phyloP scores from a whole-genome alignment of 2,329 filamentous ascomycete genomes.

The Epichloe elymi region DNA sequence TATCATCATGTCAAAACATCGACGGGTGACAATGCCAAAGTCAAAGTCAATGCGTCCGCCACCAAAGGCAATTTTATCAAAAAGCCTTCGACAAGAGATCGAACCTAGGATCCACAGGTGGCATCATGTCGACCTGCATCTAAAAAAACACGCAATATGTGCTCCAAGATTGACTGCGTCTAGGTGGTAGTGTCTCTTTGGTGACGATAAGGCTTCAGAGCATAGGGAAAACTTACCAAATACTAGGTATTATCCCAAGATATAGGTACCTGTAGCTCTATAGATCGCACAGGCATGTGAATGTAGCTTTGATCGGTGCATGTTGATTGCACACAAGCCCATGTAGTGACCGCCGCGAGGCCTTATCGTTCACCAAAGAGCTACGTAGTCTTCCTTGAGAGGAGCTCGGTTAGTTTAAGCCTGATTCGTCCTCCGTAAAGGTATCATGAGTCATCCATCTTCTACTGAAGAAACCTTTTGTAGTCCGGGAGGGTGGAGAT shows the following conservation, averaged over 20 bases:
- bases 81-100: slow-evolving; percentile 19
- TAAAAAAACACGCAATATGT: neutral
- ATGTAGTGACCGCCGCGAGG: no score
- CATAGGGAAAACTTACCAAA: no score
- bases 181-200: neutral
- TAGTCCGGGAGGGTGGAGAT: no score
- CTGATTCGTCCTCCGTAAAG: neutral
- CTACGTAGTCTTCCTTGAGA: neutral
- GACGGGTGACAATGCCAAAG: no score
- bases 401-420: neutral
- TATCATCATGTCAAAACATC: no score
- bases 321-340: no score
- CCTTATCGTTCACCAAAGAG: no score
- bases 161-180: neutral
- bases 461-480: no score
- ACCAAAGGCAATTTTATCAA: slow-evolving; percentile 14
- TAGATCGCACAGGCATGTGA: no score
- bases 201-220: no score
- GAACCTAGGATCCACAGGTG: slow-evolving; percentile 7
- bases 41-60: slow-evolving; percentile 16
- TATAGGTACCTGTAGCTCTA: no score
- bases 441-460: neutral
- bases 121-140: neutral
- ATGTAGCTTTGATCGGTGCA: neutral
- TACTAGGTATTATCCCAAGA: no score